phyloP scores from a whole-genome alignment of 1,284 basidiomycete species.

The Rhodofomes roseus region DNA sequence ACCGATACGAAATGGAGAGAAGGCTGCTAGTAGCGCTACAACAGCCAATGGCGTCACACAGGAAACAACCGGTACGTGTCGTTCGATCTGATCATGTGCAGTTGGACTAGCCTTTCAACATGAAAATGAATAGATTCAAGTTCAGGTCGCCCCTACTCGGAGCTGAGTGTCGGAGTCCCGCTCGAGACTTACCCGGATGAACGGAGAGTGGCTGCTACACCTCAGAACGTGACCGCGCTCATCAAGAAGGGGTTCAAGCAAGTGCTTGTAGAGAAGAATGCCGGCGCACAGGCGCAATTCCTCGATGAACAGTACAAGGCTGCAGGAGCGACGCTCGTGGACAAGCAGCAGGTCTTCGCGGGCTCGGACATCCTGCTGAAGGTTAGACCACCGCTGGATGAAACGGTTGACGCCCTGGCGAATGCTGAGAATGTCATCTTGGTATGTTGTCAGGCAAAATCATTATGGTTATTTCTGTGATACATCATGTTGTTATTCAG shows the following conservation, averaged over 20 bases:
- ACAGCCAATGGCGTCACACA: conserved; percentile 14
- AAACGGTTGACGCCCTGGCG: conserved; percentile 70
- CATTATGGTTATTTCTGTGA: too few species aligned
- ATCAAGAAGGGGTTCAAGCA: conserved; percentile 77
- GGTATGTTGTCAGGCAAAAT: conserved; percentile 37
- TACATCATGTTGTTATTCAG: conserved; percentile 28
- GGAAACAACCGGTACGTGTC: conserved; percentile 20
- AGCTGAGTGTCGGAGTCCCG: conserved; percentile 75
- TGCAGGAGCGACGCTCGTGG: conserved; percentile 74
- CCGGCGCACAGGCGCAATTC: conserved; percentile 73
- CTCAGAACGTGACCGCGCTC: conserved; percentile 67
- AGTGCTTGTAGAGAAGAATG: conserved; percentile 70
- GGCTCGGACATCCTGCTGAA: conserved; percentile 77
- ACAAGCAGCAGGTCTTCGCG: conserved; percentile 57
- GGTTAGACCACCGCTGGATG: conserved; percentile 77
- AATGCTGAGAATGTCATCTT: conserved; percentile 84
- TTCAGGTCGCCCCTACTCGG: conserved; percentile 64
- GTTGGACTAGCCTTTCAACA: neutral
- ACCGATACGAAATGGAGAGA: conserved; percentile 18
- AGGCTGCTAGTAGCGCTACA: conserved; percentile 11
- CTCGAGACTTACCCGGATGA: conserved; percentile 74
- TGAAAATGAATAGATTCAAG: conserved; percentile 33
- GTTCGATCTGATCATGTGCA: conserved; percentile 1
- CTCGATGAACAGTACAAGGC: conserved; percentile 72
- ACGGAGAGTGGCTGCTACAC: conserved; percentile 75